Evolutionary conservation across 192 early-diverging fungal genomes (phyloP).

Genomic region (Rhizophagus prolifer): DNA sequence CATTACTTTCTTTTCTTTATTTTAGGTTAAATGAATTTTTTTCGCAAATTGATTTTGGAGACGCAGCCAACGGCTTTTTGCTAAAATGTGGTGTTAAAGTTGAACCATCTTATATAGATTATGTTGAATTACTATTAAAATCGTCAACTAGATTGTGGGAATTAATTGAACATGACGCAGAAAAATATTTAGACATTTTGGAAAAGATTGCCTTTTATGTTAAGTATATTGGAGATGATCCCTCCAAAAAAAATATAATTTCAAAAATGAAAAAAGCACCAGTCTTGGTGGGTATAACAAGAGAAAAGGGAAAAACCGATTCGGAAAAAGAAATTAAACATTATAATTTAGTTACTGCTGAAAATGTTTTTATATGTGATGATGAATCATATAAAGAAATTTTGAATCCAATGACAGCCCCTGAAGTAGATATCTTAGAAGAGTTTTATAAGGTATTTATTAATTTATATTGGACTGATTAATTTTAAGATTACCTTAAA

Average conservation of each 20-base stretch:
- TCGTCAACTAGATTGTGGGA: constrained; percentile 59
- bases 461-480: too few species aligned
- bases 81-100: constrained; percentile 80
- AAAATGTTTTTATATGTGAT: constrained; percentile 77
- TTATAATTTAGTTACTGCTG: constrained; percentile 58
- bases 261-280: constrained; percentile 59
- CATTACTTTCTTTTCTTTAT: constrained; percentile 34
- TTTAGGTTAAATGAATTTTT: constrained; percentile 52
- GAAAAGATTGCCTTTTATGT: constrained; percentile 69
- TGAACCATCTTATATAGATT: constrained; percentile 71
- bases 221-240: constrained; percentile 33
- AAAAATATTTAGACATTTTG: constrained; percentile 68
- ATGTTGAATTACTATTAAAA: constrained; percentile 63
- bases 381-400: constrained; percentile 69
- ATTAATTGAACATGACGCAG: constrained; percentile 41
- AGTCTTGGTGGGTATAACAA: constrained; percentile 64
- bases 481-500: too few species aligned
- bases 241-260: constrained; percentile 43
- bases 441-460: too few species aligned
- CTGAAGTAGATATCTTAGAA: neutral
- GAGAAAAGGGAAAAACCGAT: constrained; percentile 28
- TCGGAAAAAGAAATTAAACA: constrained; percentile 29
- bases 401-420: constrained; percentile 62
- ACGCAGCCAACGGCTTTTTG: constrained; percentile 70
- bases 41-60: constrained; percentile 68